These are phyloP conservation scores for Colletotrichum sojae DNA, from an alignment of 2,329 filamentous ascomycete species.

Conservation along the genomic window DNA sequence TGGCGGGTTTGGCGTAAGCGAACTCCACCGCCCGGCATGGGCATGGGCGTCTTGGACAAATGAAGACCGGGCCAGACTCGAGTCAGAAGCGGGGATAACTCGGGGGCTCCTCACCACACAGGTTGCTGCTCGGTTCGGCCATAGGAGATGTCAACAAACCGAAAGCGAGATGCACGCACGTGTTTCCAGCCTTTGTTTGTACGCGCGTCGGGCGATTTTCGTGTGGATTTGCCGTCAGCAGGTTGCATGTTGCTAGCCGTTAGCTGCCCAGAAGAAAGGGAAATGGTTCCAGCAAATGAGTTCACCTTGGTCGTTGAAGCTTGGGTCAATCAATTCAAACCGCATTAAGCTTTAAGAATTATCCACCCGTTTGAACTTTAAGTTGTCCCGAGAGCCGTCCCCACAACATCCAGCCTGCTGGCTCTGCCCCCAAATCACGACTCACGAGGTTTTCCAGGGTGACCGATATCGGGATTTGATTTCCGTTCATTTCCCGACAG, in stretches of 20 bases:
- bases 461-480: no score
- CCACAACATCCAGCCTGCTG: constrained; percentile 6
- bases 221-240: no score
- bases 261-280: no score
- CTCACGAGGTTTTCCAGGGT: no score
- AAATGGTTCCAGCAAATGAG: no score
- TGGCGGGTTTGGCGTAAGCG: constrained; percentile 11
- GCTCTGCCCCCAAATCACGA: neutral
- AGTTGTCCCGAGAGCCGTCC: constrained; percentile 19
- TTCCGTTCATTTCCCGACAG: no score
- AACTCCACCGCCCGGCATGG: constrained; percentile 23
- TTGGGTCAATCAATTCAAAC: neutral
- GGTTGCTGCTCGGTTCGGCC: neutral
- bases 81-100: constrained; percentile 10
- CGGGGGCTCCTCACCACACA: neutral
- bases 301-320: neutral
- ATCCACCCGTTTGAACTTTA: constrained; percentile 7
- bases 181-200: neutral
- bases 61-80: constrained; percentile 6
- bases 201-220: neutral
- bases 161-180: neutral
- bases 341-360: constrained; percentile 12
- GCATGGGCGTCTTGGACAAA: neutral
- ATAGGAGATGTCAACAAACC: neutral
- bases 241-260: no score